A percentile compares a stretch with the other conserved stretches of the same genome.
phyloP scores from a whole-genome alignment of 495 filamentous ascomycete genomes.

The Penicillium subrubescens region DNA sequence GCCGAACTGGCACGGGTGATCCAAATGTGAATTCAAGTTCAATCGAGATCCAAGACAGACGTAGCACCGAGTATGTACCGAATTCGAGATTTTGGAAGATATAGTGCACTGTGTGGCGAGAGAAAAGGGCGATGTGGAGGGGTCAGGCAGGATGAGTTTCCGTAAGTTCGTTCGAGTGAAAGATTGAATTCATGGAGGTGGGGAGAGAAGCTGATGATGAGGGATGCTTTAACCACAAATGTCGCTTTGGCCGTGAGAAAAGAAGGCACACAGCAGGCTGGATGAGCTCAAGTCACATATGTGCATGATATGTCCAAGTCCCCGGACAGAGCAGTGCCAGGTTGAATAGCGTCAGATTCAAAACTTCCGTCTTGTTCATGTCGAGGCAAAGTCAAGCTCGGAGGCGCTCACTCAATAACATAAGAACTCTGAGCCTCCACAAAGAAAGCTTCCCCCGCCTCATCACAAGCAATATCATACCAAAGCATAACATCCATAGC shows the following conservation, averaged over 20 bases:
- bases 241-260: not conserved
- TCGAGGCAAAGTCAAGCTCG: not conserved
- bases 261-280: not conserved
- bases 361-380: not conserved
- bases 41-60: not conserved
- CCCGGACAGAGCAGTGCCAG: no score
- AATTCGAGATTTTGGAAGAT: not conserved
- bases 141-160: not conserved
- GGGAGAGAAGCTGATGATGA: not conserved
- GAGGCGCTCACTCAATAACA: not conserved
- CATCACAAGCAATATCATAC: slow-evolving; percentile 40
- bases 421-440: slow-evolving; percentile 18
- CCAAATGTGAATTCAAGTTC: no score
- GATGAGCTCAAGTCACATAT: not conserved
- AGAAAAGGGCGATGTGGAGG: not conserved
- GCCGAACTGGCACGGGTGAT: not conserved
- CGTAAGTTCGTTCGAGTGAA: not conserved
- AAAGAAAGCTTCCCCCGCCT: slow-evolving; percentile 33
- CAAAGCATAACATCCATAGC: slow-evolving; percentile 36
- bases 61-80: not conserved
- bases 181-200: not conserved
- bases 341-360: not conserved
- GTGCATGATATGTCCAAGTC: no score
- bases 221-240: not conserved
- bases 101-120: not conserved